Evolutionary conservation across 176 grass and related monocot genomes (phyloP).

Genomic region (Carex littledalei): DNA sequence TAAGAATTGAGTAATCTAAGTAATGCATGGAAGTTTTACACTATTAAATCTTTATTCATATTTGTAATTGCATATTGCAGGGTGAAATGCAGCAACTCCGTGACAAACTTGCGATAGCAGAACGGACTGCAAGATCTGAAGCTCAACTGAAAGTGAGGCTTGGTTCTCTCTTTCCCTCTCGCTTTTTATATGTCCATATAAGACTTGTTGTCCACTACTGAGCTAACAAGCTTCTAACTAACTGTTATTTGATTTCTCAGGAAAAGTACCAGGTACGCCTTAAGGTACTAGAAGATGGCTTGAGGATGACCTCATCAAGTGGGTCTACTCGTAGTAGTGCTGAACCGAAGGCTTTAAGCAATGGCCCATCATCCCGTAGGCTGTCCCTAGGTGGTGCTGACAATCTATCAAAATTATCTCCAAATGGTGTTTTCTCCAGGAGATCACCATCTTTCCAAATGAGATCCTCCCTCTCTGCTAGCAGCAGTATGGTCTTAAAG

Average conservation of each 20-base stretch:
- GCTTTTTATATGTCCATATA: not conserved
- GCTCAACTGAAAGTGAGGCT: slow-evolving; percentile 71
- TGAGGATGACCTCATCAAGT: slow-evolving; percentile 56
- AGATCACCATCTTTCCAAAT: slow-evolving; percentile 91
- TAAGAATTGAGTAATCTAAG: slow-evolving; percentile 24
- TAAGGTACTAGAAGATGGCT: slow-evolving; percentile 97
- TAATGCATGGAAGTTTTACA: not conserved
- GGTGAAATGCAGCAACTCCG: slow-evolving; percentile 92
- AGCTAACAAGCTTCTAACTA: slow-evolving; percentile 15
- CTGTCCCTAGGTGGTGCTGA: slow-evolving; percentile 85
- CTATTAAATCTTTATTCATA: slow-evolving; percentile 20
- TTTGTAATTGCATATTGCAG: slow-evolving; percentile 31
- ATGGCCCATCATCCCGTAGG: slow-evolving; percentile 68
- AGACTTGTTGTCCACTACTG: slow-evolving; percentile 5
- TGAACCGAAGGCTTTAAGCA: slow-evolving; percentile 72
- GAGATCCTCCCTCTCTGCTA: slow-evolving; percentile 81
- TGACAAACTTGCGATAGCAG: slow-evolving; percentile 84
- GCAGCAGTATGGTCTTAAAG: slow-evolving; percentile 78
- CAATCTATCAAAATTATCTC: slow-evolving; percentile 60
- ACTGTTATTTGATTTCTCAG: slow-evolving; percentile 33
- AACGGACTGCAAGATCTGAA: slow-evolving; percentile 89
- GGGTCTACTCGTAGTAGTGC: slow-evolving; percentile 49
- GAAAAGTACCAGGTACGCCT: slow-evolving; percentile 90
- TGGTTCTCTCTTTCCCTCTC: not conserved
- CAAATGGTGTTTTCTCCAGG: slow-evolving; percentile 73